Conservation (phyloP, 2,329 filamentous ascomycete species). For the Cladosporium sp. region DNA sequence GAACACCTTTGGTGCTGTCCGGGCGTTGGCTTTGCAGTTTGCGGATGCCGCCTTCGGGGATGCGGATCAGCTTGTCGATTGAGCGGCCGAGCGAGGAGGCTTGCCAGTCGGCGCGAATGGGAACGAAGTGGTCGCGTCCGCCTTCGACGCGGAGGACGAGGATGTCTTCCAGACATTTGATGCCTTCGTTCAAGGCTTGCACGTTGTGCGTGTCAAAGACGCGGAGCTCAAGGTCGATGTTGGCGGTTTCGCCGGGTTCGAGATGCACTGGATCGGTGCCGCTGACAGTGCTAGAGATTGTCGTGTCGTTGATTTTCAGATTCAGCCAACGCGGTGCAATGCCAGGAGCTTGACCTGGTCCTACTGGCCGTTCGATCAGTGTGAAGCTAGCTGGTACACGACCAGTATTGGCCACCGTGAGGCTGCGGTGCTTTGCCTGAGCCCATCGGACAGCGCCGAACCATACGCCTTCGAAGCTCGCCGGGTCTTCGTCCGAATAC, state of each 20-base stretch:
- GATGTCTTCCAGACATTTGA: constrained; percentile 74
- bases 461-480: constrained; percentile 63
- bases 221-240: constrained; percentile 67
- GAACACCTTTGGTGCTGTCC: constrained; percentile 29
- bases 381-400: constrained; percentile 75
- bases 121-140: constrained; percentile 90
- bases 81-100: constrained; percentile 82
- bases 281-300: constrained; percentile 26
- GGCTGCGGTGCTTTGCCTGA: constrained; percentile 62
- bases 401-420: constrained; percentile 93
- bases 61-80: constrained; percentile 82
- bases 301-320: constrained; percentile 45
- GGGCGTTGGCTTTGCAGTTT: constrained; percentile 64
- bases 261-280: constrained; percentile 61
- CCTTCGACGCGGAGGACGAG: constrained; percentile 80
- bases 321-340: constrained; percentile 68
- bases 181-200: constrained; percentile 70
- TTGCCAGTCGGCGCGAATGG: constrained; percentile 75
- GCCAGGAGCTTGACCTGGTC: constrained; percentile 46
- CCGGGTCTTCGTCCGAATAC: constrained; percentile 43
- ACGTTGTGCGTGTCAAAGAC: constrained; percentile 67
- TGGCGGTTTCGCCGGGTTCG: constrained; percentile 80
- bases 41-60: constrained; percentile 77
- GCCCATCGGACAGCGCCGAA: constrained; percentile 76
- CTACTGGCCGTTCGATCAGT: constrained; percentile 72